These are phyloP conservation scores for Spergularia bocconei DNA, from an alignment of 148 eudicot genomes.

Conservation along the genomic window DNA sequence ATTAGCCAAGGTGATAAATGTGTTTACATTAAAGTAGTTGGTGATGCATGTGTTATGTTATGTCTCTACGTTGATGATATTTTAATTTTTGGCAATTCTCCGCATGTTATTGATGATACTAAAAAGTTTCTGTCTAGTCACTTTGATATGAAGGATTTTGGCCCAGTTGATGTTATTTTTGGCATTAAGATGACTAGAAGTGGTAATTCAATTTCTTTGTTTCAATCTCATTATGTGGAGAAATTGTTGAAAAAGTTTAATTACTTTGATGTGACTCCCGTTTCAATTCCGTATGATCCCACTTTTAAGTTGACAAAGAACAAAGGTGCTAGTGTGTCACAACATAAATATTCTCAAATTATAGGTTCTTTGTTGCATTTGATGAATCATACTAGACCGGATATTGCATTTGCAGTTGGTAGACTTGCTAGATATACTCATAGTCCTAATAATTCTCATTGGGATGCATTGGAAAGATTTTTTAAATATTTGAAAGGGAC, in stretches of 20 bases:
- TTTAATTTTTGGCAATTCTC: neutral
- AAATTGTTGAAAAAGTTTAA: slow-evolving; percentile 1
- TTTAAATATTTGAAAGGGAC: too few relatives aligned
- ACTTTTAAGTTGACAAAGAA: neutral
- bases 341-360: neutral
- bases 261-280: neutral
- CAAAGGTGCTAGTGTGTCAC: neutral
- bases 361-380: slow-evolving; percentile 1
- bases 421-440: neutral
- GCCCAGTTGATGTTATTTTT: slow-evolving; percentile 4
- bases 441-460: neutral
- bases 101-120: neutral
- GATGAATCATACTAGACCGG: too few relatives aligned
- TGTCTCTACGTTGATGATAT: neutral
- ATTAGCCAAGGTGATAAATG: too few relatives aligned
- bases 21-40: neutral
- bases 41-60: neutral
- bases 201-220: neutral
- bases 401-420: neutral
- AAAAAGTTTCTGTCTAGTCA: neutral
- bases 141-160: neutral
- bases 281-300: neutral
- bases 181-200: neutral
- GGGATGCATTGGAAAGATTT: neutral
- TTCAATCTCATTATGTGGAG: slow-evolving; percentile 5